A percentile compares a stretch with the other conserved stretches of the same genome.
Evolutionary conservation across 2,329 filamentous ascomycete genomes (phyloP).

Genomic region (Nectriaceae sp.): DNA sequence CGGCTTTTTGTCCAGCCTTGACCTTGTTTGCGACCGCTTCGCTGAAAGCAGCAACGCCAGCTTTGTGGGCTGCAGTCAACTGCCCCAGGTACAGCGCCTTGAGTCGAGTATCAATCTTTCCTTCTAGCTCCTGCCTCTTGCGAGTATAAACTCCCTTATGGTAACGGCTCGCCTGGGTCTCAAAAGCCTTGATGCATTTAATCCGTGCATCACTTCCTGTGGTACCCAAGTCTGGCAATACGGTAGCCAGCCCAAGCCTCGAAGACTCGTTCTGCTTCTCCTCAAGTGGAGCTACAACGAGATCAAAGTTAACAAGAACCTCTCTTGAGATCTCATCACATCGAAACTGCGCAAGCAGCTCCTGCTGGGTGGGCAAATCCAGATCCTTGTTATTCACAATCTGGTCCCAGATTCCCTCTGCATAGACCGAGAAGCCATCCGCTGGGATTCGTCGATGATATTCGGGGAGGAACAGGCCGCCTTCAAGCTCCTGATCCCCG

Average conservation of each 20-base stretch:
- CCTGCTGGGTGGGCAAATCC: conserved; percentile 94
- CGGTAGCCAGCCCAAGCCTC: conserved; percentile 69
- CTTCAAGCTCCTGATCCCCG: conserved; percentile 72
- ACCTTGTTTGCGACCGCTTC: conserved; percentile 85
- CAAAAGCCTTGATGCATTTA: conserved; percentile 80
- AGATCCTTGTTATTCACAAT: conserved; percentile 99
- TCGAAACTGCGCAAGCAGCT: conserved; percentile 92
- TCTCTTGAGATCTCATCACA: conserved; percentile 96
- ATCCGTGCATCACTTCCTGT: conserved; percentile 72
- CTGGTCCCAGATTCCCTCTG: conserved; percentile 94
- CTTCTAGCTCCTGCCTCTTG: conserved; percentile 82
- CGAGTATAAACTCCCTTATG: conserved; percentile 93
- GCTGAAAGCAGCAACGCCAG: conserved; percentile 79
- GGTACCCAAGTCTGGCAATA: conserved; percentile 74
- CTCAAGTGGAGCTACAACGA: conserved; percentile 79
- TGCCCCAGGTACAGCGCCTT: conserved; percentile 90
- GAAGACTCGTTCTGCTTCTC: conserved; percentile 77
- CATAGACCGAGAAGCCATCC: conserved; percentile 94
- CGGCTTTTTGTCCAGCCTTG: conserved; percentile 90
- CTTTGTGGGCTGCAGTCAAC: conserved; percentile 84
- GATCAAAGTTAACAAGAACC: conserved; percentile 81
- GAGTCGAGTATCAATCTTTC: conserved; percentile 83
- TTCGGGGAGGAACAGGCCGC: conserved; percentile 85
- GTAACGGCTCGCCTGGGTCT: conserved; percentile 87
- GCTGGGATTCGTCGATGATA: conserved; percentile 96